phyloP scores from a whole-genome alignment of 441 rosid species.

The Pelargonium citronellum region DNA sequence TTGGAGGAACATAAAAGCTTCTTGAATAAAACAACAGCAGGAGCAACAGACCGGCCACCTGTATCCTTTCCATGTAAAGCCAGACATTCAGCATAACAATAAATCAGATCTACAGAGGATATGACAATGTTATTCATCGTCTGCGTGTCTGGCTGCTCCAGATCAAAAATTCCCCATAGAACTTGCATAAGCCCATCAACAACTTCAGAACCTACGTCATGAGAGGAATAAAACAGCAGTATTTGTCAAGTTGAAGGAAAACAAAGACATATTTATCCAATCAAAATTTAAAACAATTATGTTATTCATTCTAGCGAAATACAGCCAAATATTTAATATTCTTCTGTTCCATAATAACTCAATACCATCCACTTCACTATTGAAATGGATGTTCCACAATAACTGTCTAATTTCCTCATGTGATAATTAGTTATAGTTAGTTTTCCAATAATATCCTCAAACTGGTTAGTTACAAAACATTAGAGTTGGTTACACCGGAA shows the following conservation, averaged over 20 bases:
- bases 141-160: conserved; percentile 91
- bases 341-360: not conserved
- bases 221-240: conserved; percentile 9
- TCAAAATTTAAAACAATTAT: not conserved
- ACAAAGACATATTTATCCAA: conserved; percentile 5
- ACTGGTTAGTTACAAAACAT: not conserved
- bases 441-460: not conserved
- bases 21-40: conserved; percentile 83
- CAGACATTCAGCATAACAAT: conserved; percentile 97
- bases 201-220: conserved; percentile 73
- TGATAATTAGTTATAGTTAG: not conserved
- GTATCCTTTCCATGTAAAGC: conserved; percentile 75
- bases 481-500: not conserved
- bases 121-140: conserved; percentile 92
- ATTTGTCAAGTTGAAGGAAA: not conserved
- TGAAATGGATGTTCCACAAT: not conserved
- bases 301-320: not conserved
- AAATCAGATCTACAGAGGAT: conserved; percentile 92
- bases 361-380: not conserved
- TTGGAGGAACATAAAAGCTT: conserved; percentile 76
- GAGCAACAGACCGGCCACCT: conserved; percentile 65
- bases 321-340: not conserved
- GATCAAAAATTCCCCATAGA: conserved; percentile 97
- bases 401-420: not conserved
- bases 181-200: conserved; percentile 96